phyloP scores from a whole-genome alignment of 2,329 filamentous ascomycete species.

The Xylariaceae sp. region DNA sequence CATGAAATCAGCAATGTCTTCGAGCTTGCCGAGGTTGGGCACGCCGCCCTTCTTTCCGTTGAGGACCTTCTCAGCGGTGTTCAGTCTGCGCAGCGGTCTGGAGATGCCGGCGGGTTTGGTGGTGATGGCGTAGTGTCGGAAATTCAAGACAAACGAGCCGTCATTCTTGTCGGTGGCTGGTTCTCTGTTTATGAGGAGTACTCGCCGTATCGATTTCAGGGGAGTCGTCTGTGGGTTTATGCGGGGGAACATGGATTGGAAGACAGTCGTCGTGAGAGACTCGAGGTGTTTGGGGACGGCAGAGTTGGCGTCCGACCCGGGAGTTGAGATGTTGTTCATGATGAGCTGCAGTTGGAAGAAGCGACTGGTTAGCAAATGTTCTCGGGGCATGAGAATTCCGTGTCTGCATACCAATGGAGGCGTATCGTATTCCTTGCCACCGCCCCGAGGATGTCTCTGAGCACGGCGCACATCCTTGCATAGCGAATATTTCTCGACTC shows the following conservation, averaged over 20 bases:
- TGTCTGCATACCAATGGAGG: constrained; percentile 63
- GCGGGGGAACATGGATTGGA: constrained; percentile 91
- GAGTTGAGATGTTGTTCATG: constrained; percentile 92
- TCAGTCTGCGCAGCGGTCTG: constrained; percentile 74
- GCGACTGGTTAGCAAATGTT: neutral
- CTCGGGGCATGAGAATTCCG: no score
- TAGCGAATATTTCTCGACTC: constrained; percentile 90
- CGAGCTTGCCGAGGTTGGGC: constrained; percentile 83
- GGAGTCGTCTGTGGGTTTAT: constrained; percentile 90
- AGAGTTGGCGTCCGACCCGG: constrained; percentile 53
- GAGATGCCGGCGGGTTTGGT: constrained; percentile 82
- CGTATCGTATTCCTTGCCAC: constrained; percentile 78
- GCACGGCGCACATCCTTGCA: constrained; percentile 84
- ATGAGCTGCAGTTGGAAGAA: constrained; percentile 55
- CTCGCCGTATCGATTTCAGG: constrained; percentile 84
- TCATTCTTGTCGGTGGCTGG: constrained; percentile 48
- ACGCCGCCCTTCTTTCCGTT: constrained; percentile 63
- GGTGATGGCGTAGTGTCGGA: constrained; percentile 92
- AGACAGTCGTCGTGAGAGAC: constrained; percentile 84
- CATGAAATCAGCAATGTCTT: constrained; percentile 93
- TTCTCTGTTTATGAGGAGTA: constrained; percentile 86
- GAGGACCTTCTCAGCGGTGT: constrained; percentile 76
- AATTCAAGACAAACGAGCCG: constrained; percentile 73
- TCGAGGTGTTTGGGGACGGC: constrained; percentile 92
- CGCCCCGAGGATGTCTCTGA: constrained; percentile 74